phyloP scores from a whole-genome alignment of 495 filamentous ascomycete genomes.

The Chaetomium cochliodes region DNA sequence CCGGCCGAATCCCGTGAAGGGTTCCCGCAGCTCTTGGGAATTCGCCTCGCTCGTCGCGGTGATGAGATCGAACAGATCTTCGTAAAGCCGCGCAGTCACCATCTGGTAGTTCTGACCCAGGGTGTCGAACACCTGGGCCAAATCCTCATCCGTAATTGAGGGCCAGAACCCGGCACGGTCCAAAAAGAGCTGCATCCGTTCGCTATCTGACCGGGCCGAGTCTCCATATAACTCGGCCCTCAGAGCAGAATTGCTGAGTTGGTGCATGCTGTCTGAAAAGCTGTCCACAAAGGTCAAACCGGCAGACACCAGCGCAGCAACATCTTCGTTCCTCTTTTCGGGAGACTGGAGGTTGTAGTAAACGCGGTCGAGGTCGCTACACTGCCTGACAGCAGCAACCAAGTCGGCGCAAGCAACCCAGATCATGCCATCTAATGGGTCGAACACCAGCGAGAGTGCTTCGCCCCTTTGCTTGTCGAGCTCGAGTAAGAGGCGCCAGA shows the following conservation, averaged over 20 bases:
- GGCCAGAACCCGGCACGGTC: slow-evolving; percentile 68
- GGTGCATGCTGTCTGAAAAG: slow-evolving; percentile 62
- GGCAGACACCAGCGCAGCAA: slow-evolving; percentile 54
- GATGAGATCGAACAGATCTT: slow-evolving; percentile 45
- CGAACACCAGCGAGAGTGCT: slow-evolving; percentile 70
- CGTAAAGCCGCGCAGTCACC: slow-evolving; percentile 55
- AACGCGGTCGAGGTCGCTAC: slow-evolving; percentile 72
- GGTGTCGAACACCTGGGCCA: slow-evolving; percentile 50
- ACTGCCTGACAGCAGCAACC: slow-evolving; percentile 72
- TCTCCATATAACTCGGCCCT: slow-evolving; percentile 69
- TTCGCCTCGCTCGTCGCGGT: slow-evolving; percentile 42
- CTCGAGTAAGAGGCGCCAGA: slow-evolving; percentile 80
- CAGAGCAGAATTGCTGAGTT: slow-evolving; percentile 58
- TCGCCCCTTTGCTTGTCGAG: slow-evolving; percentile 83
- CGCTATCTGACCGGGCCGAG: slow-evolving; percentile 60
- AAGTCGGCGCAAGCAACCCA: slow-evolving; percentile 81
- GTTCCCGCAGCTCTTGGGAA: slow-evolving; percentile 39
- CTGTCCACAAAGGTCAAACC: slow-evolving; percentile 58
- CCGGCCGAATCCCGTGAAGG: slow-evolving; percentile 67
- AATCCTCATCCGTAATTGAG: slow-evolving; percentile 72
- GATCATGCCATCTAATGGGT: slow-evolving; percentile 66
- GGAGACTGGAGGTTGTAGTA: slow-evolving; percentile 52
- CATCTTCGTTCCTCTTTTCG: slow-evolving; percentile 37
- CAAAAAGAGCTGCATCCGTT: slow-evolving; percentile 69
- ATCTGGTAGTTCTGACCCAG: slow-evolving; percentile 57